phyloP scores from a whole-genome alignment of 176 grass and related monocot species.

The Paspalum notatum region DNA sequence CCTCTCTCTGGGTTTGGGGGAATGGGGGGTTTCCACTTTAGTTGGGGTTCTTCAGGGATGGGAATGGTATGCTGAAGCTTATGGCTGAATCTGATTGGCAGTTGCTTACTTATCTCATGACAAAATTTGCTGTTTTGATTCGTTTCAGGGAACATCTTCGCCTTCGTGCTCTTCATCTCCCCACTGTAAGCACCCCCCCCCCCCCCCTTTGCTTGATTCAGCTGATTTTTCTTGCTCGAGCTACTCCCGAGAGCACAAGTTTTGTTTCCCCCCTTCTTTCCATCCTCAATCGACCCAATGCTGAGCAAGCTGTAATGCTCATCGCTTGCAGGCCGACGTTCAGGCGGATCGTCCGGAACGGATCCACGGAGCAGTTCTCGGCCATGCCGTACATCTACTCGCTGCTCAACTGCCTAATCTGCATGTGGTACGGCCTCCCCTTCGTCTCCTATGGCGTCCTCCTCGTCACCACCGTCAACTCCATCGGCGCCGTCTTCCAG shows the following conservation, averaged over 20 bases:
- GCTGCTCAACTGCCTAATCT: slow-evolving; percentile 91
- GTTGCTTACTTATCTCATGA: background rate
- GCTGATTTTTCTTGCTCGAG: background rate
- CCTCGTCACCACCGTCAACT: slow-evolving; percentile 81
- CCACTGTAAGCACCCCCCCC: slow-evolving; percentile 65
- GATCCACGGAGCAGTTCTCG: slow-evolving; percentile 96
- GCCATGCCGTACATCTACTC: slow-evolving; percentile 93
- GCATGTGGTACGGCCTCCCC: slow-evolving; percentile 94
- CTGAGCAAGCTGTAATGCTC: background rate
- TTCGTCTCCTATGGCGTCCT: slow-evolving; percentile 84
- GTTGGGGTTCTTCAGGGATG: background rate
- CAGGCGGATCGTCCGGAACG: slow-evolving; percentile 73
- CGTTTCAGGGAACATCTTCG: slow-evolving; percentile 87
- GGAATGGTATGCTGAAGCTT: background rate
- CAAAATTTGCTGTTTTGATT: background rate
- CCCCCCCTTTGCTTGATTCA: background rate
- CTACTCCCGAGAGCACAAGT: background rate
- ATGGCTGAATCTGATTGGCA: background rate
- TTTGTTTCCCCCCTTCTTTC: background rate
- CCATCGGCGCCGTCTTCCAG: slow-evolving; percentile 84
- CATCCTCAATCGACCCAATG: background rate
- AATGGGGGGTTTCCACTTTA: background rate
- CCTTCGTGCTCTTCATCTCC: slow-evolving; percentile 89
- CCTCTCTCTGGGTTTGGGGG: background rate
- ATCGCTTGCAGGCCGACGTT: slow-evolving; percentile 74